Conservation (phyloP, 805 yeast genomes). For the Metschnikowia henanensis region DNA sequence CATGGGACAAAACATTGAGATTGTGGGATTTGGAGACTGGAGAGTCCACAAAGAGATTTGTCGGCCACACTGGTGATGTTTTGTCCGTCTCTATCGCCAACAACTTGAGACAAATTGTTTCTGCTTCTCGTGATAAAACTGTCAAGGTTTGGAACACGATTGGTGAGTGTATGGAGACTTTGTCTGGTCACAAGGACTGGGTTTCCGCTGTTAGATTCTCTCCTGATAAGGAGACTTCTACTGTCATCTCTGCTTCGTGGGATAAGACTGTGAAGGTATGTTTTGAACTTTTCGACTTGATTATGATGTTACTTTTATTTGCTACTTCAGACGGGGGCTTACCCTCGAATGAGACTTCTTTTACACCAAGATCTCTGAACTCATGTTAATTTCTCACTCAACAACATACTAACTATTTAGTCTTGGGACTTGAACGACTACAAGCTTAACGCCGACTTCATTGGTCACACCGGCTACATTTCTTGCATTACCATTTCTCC, state of each 20-base stretch:
- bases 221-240: constrained; percentile 71
- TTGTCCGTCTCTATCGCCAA: constrained; percentile 95
- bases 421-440: constrained; percentile 91
- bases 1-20: constrained; percentile 99
- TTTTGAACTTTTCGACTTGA: constrained; percentile 31
- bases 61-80: constrained; percentile 98
- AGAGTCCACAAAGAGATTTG: constrained; percentile 91
- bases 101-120: constrained; percentile 96
- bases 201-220: constrained; percentile 97
- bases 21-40: constrained; percentile 97
- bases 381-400: constrained; percentile 5
- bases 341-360: constrained; percentile 88
- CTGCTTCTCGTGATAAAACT: constrained; percentile 99
- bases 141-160: constrained; percentile 99
- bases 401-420: constrained; percentile 58
- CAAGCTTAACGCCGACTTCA: constrained; percentile 90
- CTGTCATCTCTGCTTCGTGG: constrained; percentile 97
- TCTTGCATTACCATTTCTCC: constrained; percentile 97
- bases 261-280: constrained; percentile 99
- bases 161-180: constrained; percentile 95
- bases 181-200: constrained; percentile 98
- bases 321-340: constrained; percentile 96
- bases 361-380: constrained; percentile 99
- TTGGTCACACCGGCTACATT: constrained; percentile 99
- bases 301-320: constrained; percentile 86